phyloP scores from a whole-genome alignment of 1,139 yeast genomes.

The Debaryomyces fabryi region DNA sequence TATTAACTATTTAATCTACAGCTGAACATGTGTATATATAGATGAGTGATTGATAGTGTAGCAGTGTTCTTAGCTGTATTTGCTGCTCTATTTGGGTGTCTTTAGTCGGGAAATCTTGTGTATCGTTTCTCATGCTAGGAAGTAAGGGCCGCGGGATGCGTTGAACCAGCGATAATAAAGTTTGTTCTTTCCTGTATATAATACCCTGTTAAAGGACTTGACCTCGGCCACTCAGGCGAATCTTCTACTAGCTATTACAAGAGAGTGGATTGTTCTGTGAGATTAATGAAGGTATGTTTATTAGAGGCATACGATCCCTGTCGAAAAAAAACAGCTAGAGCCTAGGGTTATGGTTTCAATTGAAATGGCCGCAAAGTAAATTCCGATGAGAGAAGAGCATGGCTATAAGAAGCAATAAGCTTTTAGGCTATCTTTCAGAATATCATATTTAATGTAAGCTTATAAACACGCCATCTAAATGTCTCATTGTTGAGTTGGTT shows the following conservation, averaged over 20 bases:
- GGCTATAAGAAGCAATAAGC: no score
- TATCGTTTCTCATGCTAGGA: neutral
- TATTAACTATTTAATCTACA: neutral
- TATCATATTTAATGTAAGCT: neutral
- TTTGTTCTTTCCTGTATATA: neutral
- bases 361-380: no score
- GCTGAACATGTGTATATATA: neutral
- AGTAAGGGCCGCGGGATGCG: neutral
- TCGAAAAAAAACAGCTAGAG: no score
- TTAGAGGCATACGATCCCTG: no score
- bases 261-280: no score
- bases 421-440: neutral
- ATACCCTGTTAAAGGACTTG: no score
- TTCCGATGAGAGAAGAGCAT: no score
- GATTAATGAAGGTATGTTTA: no score
- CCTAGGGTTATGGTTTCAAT: no score
- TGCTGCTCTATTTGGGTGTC: neutral
- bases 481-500: constrained; percentile 25
- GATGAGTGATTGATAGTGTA: neutral
- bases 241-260: neutral
- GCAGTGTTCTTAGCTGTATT: neutral
- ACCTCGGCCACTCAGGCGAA: neutral
- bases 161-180: neutral
- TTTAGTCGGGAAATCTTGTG: neutral
- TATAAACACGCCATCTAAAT: constrained; percentile 20